Conservation (phyloP, 2,329 filamentous ascomycete genomes). For the Clarireedia paspali region DNA sequence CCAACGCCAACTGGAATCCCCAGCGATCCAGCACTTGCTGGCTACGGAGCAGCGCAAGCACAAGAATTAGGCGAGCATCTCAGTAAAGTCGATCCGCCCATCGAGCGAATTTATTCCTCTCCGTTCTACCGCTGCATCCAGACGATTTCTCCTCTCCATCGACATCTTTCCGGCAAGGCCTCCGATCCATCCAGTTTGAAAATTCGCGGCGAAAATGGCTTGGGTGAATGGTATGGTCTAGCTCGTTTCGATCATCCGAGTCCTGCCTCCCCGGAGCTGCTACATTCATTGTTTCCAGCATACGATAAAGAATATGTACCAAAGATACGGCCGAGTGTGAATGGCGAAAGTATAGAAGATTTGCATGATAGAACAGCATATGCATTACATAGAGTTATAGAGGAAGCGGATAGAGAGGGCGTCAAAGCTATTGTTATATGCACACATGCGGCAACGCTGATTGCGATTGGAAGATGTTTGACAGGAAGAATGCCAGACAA, state of each 20-base stretch:
- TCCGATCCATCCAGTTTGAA: constrained; percentile 25
- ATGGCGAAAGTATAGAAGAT: constrained; percentile 71
- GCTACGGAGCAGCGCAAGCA: constrained; percentile 79
- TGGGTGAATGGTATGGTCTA: constrained; percentile 86
- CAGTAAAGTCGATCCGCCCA: constrained; percentile 51
- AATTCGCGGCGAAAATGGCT: constrained; percentile 48
- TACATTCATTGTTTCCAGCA: constrained; percentile 60
- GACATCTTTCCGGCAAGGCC: constrained; percentile 31
- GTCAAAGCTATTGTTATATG: constrained; percentile 69
- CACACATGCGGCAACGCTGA: constrained; percentile 83
- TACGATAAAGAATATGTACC: constrained; percentile 53
- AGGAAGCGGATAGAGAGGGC: constrained; percentile 63
- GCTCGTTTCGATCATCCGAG: constrained; percentile 80
- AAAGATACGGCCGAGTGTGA: constrained; percentile 58
- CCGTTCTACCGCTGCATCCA: constrained; percentile 85
- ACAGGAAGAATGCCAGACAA: constrained; percentile 71
- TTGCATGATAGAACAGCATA: constrained; percentile 74
- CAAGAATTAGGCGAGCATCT: constrained; percentile 66
- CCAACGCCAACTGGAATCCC: constrained; percentile 81
- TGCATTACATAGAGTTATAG: constrained; percentile 62
- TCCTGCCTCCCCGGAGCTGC: constrained; percentile 55
- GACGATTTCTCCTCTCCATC: constrained; percentile 65
- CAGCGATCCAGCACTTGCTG: constrained; percentile 78
- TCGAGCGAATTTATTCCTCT: constrained; percentile 73
- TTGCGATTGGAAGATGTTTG: constrained; percentile 74